A percentile compares a stretch with the other conserved stretches of the same genome.
Evolutionary conservation across 2,329 filamentous ascomycete genomes (phyloP).

Genomic region (Paecilomyces variotii): DNA sequence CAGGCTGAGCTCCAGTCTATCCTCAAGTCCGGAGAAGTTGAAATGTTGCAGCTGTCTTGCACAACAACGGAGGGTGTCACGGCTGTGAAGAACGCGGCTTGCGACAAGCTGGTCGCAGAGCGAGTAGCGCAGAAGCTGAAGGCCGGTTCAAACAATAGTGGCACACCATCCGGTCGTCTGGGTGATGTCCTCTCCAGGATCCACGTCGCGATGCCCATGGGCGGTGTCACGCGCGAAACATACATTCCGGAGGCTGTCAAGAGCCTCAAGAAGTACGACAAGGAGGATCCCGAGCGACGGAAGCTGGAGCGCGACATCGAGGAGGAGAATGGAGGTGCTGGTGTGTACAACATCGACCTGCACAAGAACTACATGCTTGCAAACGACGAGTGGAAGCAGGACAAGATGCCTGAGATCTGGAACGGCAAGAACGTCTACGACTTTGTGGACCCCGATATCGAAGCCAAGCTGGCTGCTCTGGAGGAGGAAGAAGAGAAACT

Average conservation of each 20-base stretch:
- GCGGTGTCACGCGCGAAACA: slow-evolving; percentile 66
- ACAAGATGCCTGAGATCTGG: slow-evolving; percentile 88
- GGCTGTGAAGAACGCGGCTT: slow-evolving; percentile 88
- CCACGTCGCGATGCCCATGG: slow-evolving; percentile 91
- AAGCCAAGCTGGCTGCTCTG: slow-evolving; percentile 79
- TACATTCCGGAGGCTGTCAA: slow-evolving; percentile 84
- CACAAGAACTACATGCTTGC: slow-evolving; percentile 81
- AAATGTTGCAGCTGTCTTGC: slow-evolving; percentile 88
- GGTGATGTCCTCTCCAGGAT: slow-evolving; percentile 89
- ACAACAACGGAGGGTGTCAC: slow-evolving; percentile 92
- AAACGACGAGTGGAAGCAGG: slow-evolving; percentile 89
- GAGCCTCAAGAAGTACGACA: slow-evolving; percentile 80
- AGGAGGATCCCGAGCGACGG: slow-evolving; percentile 72
- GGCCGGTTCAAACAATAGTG: slow-evolving; percentile 69
- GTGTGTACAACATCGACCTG: slow-evolving; percentile 92
- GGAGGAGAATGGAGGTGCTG: slow-evolving; percentile 84
- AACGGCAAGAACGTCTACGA: slow-evolving; percentile 97
- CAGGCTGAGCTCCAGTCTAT: slow-evolving; percentile 72
- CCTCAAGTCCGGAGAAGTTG: slow-evolving; percentile 79
- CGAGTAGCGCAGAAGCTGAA: slow-evolving; percentile 94
- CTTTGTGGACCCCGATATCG: slow-evolving; percentile 94
- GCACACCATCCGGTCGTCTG: slow-evolving; percentile 69
- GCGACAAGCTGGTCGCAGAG: slow-evolving; percentile 85
- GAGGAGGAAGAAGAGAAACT: slow-evolving; percentile 94
- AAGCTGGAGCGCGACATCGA: slow-evolving; percentile 80